Base-by-base conservation (phyloP, 495 filamentous ascomycete species). In the Pseudoneurospora amorphoporcata region DNA sequence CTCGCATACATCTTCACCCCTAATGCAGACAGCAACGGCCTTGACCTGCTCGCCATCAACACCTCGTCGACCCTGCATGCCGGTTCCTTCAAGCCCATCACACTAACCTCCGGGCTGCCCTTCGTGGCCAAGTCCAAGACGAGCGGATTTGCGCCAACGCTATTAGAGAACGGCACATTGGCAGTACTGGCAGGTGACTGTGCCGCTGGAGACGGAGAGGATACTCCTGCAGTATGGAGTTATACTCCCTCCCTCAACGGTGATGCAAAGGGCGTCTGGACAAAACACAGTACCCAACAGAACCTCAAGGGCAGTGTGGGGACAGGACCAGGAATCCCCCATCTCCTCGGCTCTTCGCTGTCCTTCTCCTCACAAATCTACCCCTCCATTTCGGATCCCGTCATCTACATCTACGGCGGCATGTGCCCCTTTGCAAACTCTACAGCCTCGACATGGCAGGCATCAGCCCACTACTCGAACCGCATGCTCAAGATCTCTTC, bases 401-500 rank as follows among this genome's bases (percentile, higher is more conserved):
- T 75, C n/a, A 82, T 93, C 41, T 97, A 92, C 77, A 77, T 90
- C 69, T 97, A 95, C 83, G 94, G 92, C 42, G 94, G 94, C 68
- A 95, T 97, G 94, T 97, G 94, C 77, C 92, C 93, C 0, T 84
- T 80, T 35, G 73, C 81, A 14, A 83, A 82, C 41, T 76, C 82
- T 4, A 82, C 83, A 12, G 73, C 75, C 5, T 78, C 82, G 8
- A 79, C 82, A 19, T 90, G 90, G 87, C 86, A 91, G 45, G 85
- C 87, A 16, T 77, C 85, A 0, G 92, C 92, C 0, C 86, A 87
- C 43, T 97, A 97, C 79, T 93, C 92, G 4, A 93, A 92, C 76
- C 81, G 83, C 10, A 92, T 95, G 91, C 81, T 92, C 68, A 83
- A 82, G 39, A 77, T 94, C 3, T 79, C 85, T 72, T 69, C 80